These are phyloP conservation scores for Mycena chlorophos DNA, from an alignment of 768 basidiomycete genomes.

Conservation along the genomic window DNA sequence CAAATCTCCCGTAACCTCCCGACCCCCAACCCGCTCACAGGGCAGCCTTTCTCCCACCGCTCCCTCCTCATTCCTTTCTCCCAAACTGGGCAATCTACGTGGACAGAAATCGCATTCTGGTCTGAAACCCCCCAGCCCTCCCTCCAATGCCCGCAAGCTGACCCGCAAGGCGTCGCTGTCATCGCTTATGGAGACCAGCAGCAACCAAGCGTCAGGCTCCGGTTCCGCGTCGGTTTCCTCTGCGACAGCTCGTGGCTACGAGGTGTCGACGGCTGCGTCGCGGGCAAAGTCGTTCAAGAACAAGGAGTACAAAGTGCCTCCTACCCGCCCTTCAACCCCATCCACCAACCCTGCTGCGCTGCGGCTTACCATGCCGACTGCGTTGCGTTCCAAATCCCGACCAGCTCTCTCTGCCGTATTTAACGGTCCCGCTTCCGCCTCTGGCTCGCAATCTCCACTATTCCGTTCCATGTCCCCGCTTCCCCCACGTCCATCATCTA, in stretches of 20 bases:
- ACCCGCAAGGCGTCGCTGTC: slow-evolving; percentile 79
- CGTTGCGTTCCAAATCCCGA: slow-evolving; percentile 70
- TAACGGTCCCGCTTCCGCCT: slow-evolving; percentile 41
- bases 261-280: slow-evolving; percentile 79
- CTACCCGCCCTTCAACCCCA: slow-evolving; percentile 76
- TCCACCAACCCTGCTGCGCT: slow-evolving; percentile 75
- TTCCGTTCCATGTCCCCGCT: slow-evolving; percentile 60
- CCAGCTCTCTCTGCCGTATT: slow-evolving; percentile 80
- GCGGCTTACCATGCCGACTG: slow-evolving; percentile 86
- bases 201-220: slow-evolving; percentile 58
- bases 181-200: slow-evolving; percentile 63
- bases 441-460: slow-evolving; percentile 35
- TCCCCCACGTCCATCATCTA: slow-evolving; percentile 61
- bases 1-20: slow-evolving; percentile 70
- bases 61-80: slow-evolving; percentile 58
- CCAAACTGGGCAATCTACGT: slow-evolving; percentile 74
- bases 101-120: slow-evolving; percentile 85
- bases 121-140: slow-evolving; percentile 73
- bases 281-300: slow-evolving; percentile 70
- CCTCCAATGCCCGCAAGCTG: slow-evolving; percentile 61
- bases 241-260: slow-evolving; percentile 57
- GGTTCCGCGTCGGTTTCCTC: slow-evolving; percentile 42
- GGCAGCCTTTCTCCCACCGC: slow-evolving; percentile 59
- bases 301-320: slow-evolving; percentile 70
- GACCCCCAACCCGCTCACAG: slow-evolving; percentile 57